Conservation (phyloP, 2,329 filamentous ascomycete species). For the Davidsoniella eucalypti region DNA sequence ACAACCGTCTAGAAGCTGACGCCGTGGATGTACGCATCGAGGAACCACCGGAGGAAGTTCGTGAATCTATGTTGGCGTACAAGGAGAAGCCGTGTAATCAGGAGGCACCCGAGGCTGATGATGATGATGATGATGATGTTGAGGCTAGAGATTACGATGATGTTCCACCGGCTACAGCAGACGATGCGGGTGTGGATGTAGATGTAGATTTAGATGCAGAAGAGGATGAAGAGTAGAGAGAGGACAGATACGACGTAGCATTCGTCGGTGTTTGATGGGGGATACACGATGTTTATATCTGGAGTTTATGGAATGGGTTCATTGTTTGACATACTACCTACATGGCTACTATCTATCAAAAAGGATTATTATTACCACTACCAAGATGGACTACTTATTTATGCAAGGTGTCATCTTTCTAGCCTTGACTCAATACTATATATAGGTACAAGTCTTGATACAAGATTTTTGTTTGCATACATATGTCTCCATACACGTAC, state of each 20-base stretch:
- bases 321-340: too few species aligned
- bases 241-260: not conserved
- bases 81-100: conserved; percentile 34
- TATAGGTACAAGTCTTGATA: too few species aligned
- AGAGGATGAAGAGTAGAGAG: not conserved
- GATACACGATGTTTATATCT: not conserved
- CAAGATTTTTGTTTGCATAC: too few species aligned
- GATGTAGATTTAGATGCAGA: not conserved
- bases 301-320: conserved; percentile 4
- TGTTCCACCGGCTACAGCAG: not conserved
- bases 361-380: too few species aligned
- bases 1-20: conserved; percentile 33
- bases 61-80: conserved; percentile 34
- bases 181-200: not conserved
- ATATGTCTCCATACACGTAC: too few species aligned
- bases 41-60: conserved; percentile 38
- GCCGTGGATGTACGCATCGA: conserved; percentile 38
- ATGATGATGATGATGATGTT: conserved; percentile 12
- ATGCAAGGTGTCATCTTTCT: too few species aligned
- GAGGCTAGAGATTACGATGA: conserved; percentile 13
- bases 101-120: conserved; percentile 17
- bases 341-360: too few species aligned
- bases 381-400: too few species aligned
- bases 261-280: not conserved
- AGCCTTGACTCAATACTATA: too few species aligned